A percentile compares a stretch with the other conserved stretches of the same genome.
These are phyloP conservation scores for Aspergillus olivimuriae DNA, from an alignment of 495 filamentous ascomycete genomes.

Conservation along the genomic window DNA sequence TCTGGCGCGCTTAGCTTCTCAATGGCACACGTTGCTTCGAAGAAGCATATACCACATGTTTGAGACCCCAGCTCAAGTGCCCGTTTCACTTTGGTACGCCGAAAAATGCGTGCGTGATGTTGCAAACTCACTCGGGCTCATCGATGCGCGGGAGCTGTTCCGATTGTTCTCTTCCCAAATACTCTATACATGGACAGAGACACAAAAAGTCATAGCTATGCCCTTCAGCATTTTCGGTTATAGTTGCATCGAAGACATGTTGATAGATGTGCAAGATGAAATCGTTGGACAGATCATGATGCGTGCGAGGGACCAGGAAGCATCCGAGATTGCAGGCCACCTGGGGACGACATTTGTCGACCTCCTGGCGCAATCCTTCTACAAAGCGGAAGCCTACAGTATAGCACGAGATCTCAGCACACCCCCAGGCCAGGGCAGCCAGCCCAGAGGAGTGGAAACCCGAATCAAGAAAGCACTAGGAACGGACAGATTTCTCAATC, in stretches of 20 bases:
- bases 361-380: conserved; percentile 62
- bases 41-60: conserved; percentile 88
- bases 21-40: conserved; percentile 74
- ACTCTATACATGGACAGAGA: conserved; percentile 84
- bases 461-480: conserved; percentile 65
- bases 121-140: conserved; percentile 55
- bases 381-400: conserved; percentile 76
- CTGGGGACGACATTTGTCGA: conserved; percentile 49
- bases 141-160: conserved; percentile 63
- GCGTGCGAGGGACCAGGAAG: conserved; percentile 63
- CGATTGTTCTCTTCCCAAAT: conserved; percentile 85
- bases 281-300: conserved; percentile 77
- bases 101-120: conserved; percentile 61
- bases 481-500: conserved; percentile 51
- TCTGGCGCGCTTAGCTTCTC: conserved; percentile 65
- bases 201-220: conserved; percentile 55
- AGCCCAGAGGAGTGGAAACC: conserved; percentile 58
- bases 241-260: conserved; percentile 56
- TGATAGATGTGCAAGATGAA: conserved; percentile 71
- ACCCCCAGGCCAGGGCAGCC: conserved; percentile 42
- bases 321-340: conserved; percentile 47
- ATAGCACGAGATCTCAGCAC: conserved; percentile 70
- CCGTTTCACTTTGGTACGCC: conserved; percentile 59
- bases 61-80: conserved; percentile 70
- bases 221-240: conserved; percentile 84